These are phyloP conservation scores for Stromatinia cepivora DNA, from an alignment of 2,329 filamentous ascomycete species.

Conservation along the genomic window DNA sequence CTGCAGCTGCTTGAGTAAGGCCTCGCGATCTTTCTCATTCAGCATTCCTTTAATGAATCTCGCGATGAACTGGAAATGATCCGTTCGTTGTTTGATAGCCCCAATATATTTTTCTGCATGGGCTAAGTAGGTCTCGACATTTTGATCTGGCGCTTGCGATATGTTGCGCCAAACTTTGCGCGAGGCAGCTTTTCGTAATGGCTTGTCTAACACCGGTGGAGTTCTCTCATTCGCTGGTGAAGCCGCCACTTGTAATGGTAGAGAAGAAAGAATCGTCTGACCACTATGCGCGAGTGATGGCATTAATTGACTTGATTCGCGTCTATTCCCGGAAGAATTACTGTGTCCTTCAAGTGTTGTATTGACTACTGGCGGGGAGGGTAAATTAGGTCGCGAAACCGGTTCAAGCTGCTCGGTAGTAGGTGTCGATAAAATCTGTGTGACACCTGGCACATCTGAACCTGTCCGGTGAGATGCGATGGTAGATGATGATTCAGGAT, in stretches of 20 bases:
- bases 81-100: background rate
- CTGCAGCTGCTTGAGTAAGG: background rate
- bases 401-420: background rate
- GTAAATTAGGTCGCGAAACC: too few species aligned
- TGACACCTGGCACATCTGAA: background rate
- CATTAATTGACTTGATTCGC: background rate
- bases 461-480: background rate
- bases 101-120: background rate
- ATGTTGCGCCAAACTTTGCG: constrained; percentile 11
- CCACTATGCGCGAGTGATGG: background rate
- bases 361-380: background rate
- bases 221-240: background rate
- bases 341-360: background rate
- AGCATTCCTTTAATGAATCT: constrained; percentile 10
- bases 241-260: background rate
- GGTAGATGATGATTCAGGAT: too few species aligned
- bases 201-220: background rate
- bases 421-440: background rate
- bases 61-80: constrained; percentile 9
- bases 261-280: background rate
- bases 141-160: constrained; percentile 7
- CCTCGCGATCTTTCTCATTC: background rate
- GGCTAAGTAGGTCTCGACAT: background rate
- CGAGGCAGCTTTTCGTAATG: background rate
- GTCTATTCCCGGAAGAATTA: background rate